Evolutionary conservation across 805 yeast species (phyloP).

Genomic region (Myxozyma sirexii): DNA sequence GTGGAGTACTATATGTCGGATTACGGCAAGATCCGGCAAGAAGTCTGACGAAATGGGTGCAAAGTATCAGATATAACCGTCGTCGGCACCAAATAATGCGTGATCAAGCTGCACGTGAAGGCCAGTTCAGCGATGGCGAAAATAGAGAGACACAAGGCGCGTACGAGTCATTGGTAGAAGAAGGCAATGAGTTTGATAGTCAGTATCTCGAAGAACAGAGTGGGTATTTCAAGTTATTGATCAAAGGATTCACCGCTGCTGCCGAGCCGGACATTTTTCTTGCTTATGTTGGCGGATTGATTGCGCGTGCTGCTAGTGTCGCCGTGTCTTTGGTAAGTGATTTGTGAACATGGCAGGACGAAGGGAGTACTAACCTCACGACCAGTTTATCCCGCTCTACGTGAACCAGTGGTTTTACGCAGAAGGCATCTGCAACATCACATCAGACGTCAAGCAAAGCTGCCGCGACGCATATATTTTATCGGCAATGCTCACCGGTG

Average conservation of each 20-base stretch:
- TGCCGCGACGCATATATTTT: conserved; percentile 67
- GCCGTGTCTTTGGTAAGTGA: conserved; percentile 34
- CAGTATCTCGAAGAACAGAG: conserved; percentile 24
- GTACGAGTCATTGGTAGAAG: conserved; percentile 34
- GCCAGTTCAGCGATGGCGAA: conserved; percentile 36
- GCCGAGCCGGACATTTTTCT: conserved; percentile 50
- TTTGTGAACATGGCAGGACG: background rate
- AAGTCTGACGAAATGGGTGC: conserved; percentile 41
- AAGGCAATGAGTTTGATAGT: conserved; percentile 25
- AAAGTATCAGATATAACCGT: conserved; percentile 32
- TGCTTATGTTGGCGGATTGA: conserved; percentile 64
- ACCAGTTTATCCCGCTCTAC: conserved; percentile 66
- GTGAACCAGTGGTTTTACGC: conserved; percentile 59
- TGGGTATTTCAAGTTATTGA: conserved; percentile 48
- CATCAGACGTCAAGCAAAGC: conserved; percentile 40
- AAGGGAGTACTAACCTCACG: conserved; percentile 39
- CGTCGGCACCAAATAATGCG: conserved; percentile 31
- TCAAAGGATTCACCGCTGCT: conserved; percentile 54
- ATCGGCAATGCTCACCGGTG: conserved; percentile 70
- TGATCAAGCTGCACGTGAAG: background rate
- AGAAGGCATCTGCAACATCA: conserved; percentile 51
- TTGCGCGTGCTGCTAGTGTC: conserved; percentile 66
- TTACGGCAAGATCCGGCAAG: conserved; percentile 51
- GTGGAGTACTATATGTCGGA: conserved; percentile 47
- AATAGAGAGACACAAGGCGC: conserved; percentile 39